Conservation (phyloP, 257 asterid species). For the Lithospermum erythrorhizon region DNA sequence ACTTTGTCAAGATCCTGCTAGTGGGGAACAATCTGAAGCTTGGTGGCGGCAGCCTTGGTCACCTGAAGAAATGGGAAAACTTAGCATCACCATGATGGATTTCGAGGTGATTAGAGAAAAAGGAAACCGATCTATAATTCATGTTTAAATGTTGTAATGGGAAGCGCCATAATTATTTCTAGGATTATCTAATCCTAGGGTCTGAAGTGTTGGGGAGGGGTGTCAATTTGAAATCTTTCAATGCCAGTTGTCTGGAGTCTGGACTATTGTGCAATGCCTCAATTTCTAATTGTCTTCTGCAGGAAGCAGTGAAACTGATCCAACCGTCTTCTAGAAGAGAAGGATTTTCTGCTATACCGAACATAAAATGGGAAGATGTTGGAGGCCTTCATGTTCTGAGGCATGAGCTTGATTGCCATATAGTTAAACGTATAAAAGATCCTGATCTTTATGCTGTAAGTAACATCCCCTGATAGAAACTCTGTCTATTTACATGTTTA, state of each 20-base stretch:
- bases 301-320: constrained; percentile 71
- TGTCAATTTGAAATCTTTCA: no score
- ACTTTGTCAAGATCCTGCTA: constrained; percentile 17
- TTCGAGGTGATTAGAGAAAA: constrained; percentile 49
- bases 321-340: constrained; percentile 83
- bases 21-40: constrained; percentile 28
- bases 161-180: no score
- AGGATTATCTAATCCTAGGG: not conserved
- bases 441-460: constrained; percentile 64
- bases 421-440: constrained; percentile 50
- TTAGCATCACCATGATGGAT: constrained; percentile 62
- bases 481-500: no score
- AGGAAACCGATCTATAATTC: not conserved
- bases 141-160: no score
- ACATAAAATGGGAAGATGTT: constrained; percentile 79
- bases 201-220: not conserved
- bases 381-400: constrained; percentile 68
- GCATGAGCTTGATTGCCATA: constrained; percentile 46
- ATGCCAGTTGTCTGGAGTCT: no score
- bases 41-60: constrained; percentile 69
- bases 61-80: constrained; percentile 46
- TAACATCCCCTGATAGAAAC: no score
- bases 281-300: constrained; percentile 8
- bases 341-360: constrained; percentile 82
- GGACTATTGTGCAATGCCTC: not conserved